These are phyloP conservation scores for Penicillium taxi DNA, from an alignment of 495 filamentous ascomycete genomes.

Conservation along the genomic window DNA sequence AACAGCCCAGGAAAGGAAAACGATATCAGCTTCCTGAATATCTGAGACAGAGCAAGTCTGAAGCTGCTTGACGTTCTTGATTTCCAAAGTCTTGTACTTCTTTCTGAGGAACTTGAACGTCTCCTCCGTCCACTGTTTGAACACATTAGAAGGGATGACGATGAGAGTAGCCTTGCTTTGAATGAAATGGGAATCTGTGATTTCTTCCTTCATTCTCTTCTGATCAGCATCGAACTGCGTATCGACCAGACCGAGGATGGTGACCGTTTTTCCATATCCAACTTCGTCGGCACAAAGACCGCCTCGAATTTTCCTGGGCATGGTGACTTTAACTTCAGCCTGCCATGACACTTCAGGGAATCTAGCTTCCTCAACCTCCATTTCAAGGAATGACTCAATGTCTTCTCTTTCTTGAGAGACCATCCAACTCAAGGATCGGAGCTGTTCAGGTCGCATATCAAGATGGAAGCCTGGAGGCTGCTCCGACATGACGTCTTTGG, in stretches of 20 bases:
- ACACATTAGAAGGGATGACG: conserved; percentile 54
- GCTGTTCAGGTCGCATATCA: conserved; percentile 44
- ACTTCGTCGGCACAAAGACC: conserved; percentile 72
- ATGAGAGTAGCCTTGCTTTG: conserved; percentile 61
- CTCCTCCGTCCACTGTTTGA: conserved; percentile 60
- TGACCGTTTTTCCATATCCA: conserved; percentile 76
- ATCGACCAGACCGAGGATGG: conserved; percentile 60
- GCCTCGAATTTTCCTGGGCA: conserved; percentile 43
- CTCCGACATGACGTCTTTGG: conserved; percentile 21
- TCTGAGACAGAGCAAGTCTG: conserved; percentile 25
- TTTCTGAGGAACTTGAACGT: conserved; percentile 48
- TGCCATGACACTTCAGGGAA: conserved; percentile 53
- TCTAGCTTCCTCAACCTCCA: conserved; percentile 61
- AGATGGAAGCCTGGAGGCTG: conserved; percentile 39
- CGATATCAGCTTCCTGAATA: conserved; percentile 46
- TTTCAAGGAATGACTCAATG: conserved; percentile 45
- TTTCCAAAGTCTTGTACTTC: conserved; percentile 34
- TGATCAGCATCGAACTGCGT: conserved; percentile 22
- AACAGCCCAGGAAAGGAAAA: conserved; percentile 46
- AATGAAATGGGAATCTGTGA: too few species aligned
- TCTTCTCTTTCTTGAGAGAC: conserved; percentile 45
- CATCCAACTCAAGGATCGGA: conserved; percentile 62
- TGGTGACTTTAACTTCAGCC: conserved; percentile 45
- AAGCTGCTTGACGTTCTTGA: conserved; percentile 26
- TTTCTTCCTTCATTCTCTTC: conserved; percentile 12